These are phyloP conservation scores for Gossypium ekmanianum DNA, from an alignment of 345 rosid species.

Conservation along the genomic window DNA sequence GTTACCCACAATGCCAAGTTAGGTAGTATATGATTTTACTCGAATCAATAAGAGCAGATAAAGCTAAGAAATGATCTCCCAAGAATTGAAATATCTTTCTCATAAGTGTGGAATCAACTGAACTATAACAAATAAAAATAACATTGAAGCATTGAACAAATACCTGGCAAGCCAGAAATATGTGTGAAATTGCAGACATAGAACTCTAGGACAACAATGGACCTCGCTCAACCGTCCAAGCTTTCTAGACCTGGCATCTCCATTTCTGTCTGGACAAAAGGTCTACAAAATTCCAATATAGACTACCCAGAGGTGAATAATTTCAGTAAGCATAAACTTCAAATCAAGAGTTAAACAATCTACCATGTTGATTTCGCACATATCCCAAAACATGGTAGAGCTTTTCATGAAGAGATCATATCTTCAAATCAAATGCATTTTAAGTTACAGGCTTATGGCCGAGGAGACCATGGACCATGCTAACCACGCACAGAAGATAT, in stretches of 20 bases:
- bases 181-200: not conserved
- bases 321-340: not conserved
- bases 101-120: not conserved
- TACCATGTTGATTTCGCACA: not conserved
- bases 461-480: conserved; percentile 2
- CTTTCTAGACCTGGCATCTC: not conserved
- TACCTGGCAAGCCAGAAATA: conserved; percentile 5
- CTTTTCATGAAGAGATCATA: not conserved
- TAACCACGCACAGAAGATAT: not conserved
- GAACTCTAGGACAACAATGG: not conserved
- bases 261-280: not conserved
- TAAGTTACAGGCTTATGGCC: not conserved
- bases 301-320: not conserved
- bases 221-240: not conserved
- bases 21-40: not conserved
- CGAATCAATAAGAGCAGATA: not conserved
- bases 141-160: not conserved
- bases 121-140: not conserved
- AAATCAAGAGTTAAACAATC: not conserved
- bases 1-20: not conserved
- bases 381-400: not conserved
- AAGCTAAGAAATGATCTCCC: not conserved
- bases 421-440: conserved; percentile 5
- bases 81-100: not conserved
- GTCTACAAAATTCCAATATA: not conserved